phyloP scores from a whole-genome alignment of 768 basidiomycete species.

The Boletus patriciae region DNA sequence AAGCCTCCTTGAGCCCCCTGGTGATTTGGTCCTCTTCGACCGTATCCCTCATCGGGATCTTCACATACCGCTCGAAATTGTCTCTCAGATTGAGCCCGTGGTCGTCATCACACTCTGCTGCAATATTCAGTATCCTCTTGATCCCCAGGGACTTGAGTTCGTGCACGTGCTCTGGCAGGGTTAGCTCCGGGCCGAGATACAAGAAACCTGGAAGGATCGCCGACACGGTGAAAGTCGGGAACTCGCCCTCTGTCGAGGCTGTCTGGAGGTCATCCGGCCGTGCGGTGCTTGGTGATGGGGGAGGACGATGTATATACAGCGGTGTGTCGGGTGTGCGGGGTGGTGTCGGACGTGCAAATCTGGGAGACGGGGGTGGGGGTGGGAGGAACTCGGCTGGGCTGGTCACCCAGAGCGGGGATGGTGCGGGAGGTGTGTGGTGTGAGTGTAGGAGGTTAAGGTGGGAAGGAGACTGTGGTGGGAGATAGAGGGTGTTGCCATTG shows the following conservation, averaged over 20 bases:
- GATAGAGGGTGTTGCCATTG: constrained; percentile 20
- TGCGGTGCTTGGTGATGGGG: constrained; percentile 60
- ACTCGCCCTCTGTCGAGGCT: constrained; percentile 42
- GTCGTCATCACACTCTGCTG: constrained; percentile 86
- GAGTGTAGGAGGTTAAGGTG: constrained; percentile 61
- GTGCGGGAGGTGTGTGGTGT: constrained; percentile 55
- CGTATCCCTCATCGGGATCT: constrained; percentile 91
- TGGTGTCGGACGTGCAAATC: constrained; percentile 29
- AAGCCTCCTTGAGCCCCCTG: constrained; percentile 78
- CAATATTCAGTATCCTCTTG: constrained; percentile 87
- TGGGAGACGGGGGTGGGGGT: constrained; percentile 30
- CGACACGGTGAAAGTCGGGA: constrained; percentile 76
- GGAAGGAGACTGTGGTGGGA: constrained; percentile 51
- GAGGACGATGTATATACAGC: constrained; percentile 21
- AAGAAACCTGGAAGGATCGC: constrained; percentile 90
- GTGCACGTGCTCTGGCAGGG: constrained; percentile 68
- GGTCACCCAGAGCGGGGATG: constrained; percentile 43
- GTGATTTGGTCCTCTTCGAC: constrained; percentile 92
- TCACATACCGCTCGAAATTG: constrained; percentile 80
- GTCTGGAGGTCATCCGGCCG: constrained; percentile 48
- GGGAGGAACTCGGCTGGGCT: constrained; percentile 41
- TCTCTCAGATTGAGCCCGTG: constrained; percentile 65
- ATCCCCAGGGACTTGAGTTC: constrained; percentile 76
- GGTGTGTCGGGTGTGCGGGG: constrained; percentile 43
- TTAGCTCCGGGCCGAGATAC: constrained; percentile 88